phyloP scores from a whole-genome alignment of 2,329 filamentous ascomycete species.

The Aureobasidium sp. region DNA sequence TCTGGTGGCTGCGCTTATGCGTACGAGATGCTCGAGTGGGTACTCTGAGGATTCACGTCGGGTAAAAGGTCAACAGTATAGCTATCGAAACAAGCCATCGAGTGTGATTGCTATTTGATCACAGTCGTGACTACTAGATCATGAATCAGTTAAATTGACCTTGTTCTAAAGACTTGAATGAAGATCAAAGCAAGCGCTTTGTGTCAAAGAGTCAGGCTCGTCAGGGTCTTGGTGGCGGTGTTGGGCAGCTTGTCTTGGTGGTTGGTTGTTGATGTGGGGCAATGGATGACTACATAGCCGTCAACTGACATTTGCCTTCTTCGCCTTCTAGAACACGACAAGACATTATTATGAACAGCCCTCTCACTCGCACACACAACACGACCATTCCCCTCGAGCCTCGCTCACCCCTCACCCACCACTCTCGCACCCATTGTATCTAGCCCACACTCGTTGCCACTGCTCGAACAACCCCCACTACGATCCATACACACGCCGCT shows the following conservation, averaged over 20 bases:
- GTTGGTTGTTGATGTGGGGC: conserved; percentile 4
- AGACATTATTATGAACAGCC: conserved; percentile 1
- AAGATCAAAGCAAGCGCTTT: not conserved
- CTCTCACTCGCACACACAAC: not conserved
- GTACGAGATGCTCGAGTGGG: not conserved
- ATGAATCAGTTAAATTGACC: too few species aligned
- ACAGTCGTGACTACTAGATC: too few species aligned
- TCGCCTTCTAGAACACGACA: not conserved
- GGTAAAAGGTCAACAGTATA: too few species aligned
- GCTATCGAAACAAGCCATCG: too few species aligned
- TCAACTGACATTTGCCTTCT: conserved; percentile 2
- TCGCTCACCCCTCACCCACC: not conserved
- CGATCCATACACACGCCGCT: not conserved
- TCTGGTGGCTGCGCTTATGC: not conserved
- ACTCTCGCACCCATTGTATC: not conserved
- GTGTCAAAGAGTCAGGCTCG: too few species aligned
- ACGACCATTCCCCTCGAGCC: not conserved
- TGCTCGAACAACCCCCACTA: not conserved
- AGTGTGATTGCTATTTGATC: too few species aligned
- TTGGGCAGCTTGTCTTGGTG: not conserved
- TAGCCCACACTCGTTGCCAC: conserved; percentile 3
- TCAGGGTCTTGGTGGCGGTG: conserved; percentile 3
- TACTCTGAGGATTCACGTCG: too few species aligned
- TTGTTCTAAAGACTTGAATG: not conserved
- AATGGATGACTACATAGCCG: conserved; percentile 6